Conservation (phyloP, 2,329 filamentous ascomycete species). For the Teratosphaeria destructans region DNA sequence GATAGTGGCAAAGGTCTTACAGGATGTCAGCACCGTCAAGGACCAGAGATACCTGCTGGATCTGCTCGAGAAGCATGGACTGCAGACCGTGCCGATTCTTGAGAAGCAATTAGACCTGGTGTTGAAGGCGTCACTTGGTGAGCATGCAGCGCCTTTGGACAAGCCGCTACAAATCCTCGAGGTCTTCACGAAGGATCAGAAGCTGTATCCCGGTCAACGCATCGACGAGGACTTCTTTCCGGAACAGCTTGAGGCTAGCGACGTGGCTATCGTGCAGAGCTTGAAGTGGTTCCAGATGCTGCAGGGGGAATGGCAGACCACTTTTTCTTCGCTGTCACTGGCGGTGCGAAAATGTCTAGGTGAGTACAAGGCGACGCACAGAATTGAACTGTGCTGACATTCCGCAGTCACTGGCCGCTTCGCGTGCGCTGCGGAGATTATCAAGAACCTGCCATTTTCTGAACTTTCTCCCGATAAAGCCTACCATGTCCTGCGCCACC, state of each 20-base stretch:
- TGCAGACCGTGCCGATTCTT: conserved; percentile 66
- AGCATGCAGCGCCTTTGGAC: neutral
- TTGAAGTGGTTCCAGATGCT: conserved; percentile 78
- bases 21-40: conserved; percentile 56
- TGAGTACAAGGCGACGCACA: conserved; percentile 41
- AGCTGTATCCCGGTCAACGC: conserved; percentile 46
- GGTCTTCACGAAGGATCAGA: conserved; percentile 30
- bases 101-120: conserved; percentile 44
- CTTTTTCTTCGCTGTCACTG: conserved; percentile 57
- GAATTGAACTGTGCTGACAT: neutral
- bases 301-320: conserved; percentile 59
- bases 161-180: conserved; percentile 39
- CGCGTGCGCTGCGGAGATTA: conserved; percentile 45
- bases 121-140: neutral
- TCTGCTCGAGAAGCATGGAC: conserved; percentile 58
- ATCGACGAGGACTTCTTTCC: conserved; percentile 59
- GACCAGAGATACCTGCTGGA: conserved; percentile 59
- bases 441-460: conserved; percentile 40
- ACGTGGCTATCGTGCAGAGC: conserved; percentile 66
- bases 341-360: conserved; percentile 78
- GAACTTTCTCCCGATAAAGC: conserved; percentile 34
- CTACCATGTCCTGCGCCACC: conserved; percentile 29
- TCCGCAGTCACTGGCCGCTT: conserved; percentile 38
- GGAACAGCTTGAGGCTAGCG: conserved; percentile 46
- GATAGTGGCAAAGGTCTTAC: conserved; percentile 65